Percentiles rank a stretch among this genome's conserved stretches.
Evolutionary conservation across 176 grass and related monocot genomes (phyloP).

Genomic region (Puya raimondii): DNA sequence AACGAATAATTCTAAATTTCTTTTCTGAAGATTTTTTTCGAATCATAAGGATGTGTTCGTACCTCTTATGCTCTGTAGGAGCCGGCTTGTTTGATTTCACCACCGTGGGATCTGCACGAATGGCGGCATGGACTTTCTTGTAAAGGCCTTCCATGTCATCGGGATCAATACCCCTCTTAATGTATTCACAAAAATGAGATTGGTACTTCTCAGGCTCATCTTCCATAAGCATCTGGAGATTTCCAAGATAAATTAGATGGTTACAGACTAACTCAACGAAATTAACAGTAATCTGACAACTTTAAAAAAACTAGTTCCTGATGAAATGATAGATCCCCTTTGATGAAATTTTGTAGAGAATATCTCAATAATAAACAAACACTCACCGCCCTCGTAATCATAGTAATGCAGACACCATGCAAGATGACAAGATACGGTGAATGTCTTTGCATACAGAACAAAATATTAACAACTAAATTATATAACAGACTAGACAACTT

Average conservation of each 20-base stretch:
- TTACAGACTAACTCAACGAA: not conserved
- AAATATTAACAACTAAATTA: too few relatives aligned
- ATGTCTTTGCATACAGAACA: too few relatives aligned
- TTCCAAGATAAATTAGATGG: not conserved
- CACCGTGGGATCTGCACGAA: constrained; percentile 40
- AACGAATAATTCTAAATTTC: not conserved
- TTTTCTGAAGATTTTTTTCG: not conserved
- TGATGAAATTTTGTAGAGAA: too few relatives aligned
- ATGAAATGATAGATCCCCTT: not conserved
- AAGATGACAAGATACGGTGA: too few relatives aligned
- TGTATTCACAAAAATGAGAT: constrained; percentile 66
- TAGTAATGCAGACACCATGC: too few relatives aligned
- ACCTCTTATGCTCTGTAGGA: constrained; percentile 77
- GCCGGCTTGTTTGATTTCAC: constrained; percentile 42
- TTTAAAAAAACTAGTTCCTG: too few relatives aligned
- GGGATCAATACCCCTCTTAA: constrained; percentile 52
- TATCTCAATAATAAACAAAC: too few relatives aligned
- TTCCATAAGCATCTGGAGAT: constrained; percentile 42
- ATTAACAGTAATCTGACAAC: not conserved
- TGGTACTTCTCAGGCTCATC: constrained; percentile 87
- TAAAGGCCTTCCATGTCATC: constrained; percentile 67
- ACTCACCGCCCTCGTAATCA: too few relatives aligned
- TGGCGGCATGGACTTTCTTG: constrained; percentile 90
- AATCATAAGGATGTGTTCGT: not conserved
- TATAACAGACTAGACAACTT: too few relatives aligned